Evolutionary conservation across 768 basidiomycete species (phyloP).

Genomic region (Pleurotus tuoliensis): DNA sequence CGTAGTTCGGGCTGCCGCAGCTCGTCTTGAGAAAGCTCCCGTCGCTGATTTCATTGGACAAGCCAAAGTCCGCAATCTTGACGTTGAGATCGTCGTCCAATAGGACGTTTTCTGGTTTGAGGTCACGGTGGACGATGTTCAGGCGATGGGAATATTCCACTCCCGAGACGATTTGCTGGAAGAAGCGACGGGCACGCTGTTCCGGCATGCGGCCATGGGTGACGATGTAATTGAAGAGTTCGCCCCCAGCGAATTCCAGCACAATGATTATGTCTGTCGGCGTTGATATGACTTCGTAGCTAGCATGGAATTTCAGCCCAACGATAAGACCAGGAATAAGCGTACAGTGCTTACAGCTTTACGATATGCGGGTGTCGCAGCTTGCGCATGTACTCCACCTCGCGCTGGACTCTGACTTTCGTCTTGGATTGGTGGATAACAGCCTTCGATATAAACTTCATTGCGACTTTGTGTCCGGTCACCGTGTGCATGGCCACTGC

Average conservation of each 20-base stretch:
- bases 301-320: slow-evolving; percentile 11
- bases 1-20: slow-evolving; percentile 98
- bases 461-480: slow-evolving; percentile 93
- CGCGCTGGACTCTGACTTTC: slow-evolving; percentile 86
- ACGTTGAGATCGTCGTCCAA: slow-evolving; percentile 83
- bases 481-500: slow-evolving; percentile 91
- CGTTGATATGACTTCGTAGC: slow-evolving; percentile 89
- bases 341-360: slow-evolving; percentile 67
- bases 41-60: slow-evolving; percentile 94
- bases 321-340: not conserved
- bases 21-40: slow-evolving; percentile 97
- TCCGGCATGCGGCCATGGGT: slow-evolving; percentile 90
- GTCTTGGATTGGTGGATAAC: slow-evolving; percentile 91
- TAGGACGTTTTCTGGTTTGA: slow-evolving; percentile 96
- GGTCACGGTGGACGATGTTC: slow-evolving; percentile 96
- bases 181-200: slow-evolving; percentile 84
- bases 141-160: slow-evolving; percentile 96
- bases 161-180: slow-evolving; percentile 97
- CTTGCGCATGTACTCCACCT: slow-evolving; percentile 95
- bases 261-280: slow-evolving; percentile 97
- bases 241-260: slow-evolving; percentile 92
- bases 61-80: slow-evolving; percentile 99
- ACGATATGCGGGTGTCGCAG: slow-evolving; percentile 96
- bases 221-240: slow-evolving; percentile 98
- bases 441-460: slow-evolving; percentile 96